Base-by-base conservation (phyloP, 2,329 filamentous ascomycete species). In the Epichloe bromicola region DNA sequence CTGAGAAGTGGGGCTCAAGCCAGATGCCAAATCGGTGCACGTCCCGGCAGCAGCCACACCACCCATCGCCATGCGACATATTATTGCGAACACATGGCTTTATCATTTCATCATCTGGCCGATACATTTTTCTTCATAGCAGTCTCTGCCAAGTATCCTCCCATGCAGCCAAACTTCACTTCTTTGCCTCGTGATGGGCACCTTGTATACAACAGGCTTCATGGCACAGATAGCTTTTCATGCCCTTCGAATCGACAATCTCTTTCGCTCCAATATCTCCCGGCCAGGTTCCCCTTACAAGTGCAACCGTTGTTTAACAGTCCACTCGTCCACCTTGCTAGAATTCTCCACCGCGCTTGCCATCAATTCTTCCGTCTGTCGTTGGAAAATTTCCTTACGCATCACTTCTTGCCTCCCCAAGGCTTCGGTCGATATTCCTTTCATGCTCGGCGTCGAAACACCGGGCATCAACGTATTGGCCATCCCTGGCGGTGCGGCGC, bases 251-350 rank as follows among this genome's bases (percentile, higher is more conserved):
- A n/a, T 38, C 14, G 36, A n/a, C 36, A 38, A 38, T 38, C 11
- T n/a, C n/a, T n/a, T 38, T 38, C 7, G 36, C 36, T 4, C 36
- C n/a, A 15, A 38, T 11, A 38, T 30, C 3, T 30, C 8, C 30
- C 10, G 30, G 30, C 14, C 37, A n/a, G 37, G 14, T 14, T n/a
- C 14, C 11, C 15, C 11, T 19, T 46, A 47, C 30, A 54, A 42
- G 33, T 54, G 54, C 34, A 56, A 15, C 53, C 51, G 54, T 14
- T 46, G 48, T 40, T 49, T 51, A 10, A 56, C 51, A 14, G 54
- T 56, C 54, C 54, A 56, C 15, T 54, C 53, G 17, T 56, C 54
- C 30, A 56, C 30, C 19, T 46, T 50, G 11, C 46, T 51, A 11
- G 51, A 36, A 6, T 44, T 48, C 11, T 54, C 54, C 14, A 56